Base-by-base conservation (phyloP, 306 rosid genomes). In the Prunus mume region DNA sequence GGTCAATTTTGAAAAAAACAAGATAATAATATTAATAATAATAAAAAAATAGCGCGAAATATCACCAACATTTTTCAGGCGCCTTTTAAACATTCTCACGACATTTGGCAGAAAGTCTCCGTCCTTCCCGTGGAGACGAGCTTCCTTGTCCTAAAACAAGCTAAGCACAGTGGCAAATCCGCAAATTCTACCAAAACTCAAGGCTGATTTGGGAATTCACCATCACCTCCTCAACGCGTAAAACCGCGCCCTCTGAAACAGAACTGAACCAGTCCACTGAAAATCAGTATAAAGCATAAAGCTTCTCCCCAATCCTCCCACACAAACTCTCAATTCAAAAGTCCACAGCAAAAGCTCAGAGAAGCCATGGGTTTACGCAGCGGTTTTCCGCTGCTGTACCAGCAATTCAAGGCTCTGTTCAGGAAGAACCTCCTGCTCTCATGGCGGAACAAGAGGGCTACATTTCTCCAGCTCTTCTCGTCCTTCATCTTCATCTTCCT, bases 401-500 rank as follows among this genome's bases (percentile, higher is more conserved):
- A 85, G 13, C 97, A 92, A 78, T 87, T 63, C 86, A 82, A 3
- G 0, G 88, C 93, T 2, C 78, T 92, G 5, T 45, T 88, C 15
- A 85, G 68, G 54, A 92, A 92, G 81, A 92, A 92, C 69, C 22
- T 83, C 2, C 32, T 85, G 58, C 88, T 92, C 1, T 85, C 93
- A 41, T 86, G 88, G 88, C 84, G 93, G 49, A 85, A 72, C 83
- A 92, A 66, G 85, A 78, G 72, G 32, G 85, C 91, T 1, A 83
- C 78, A 0, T 78, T 92, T 3, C 83, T 92, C 1, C 93, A 92
- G 71, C 47, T 90, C 5, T 60, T 88, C 22, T 87, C 96, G 0
- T 92, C 96, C 27, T 68, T 88, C 6, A 60, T 90, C 47, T 90
- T 90, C 86, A 71, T 87, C 6, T 84, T 88, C 80, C 88, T 90